These are phyloP conservation scores for Euclidium syriacum DNA, from an alignment of 345 rosid species.

Conservation along the genomic window DNA sequence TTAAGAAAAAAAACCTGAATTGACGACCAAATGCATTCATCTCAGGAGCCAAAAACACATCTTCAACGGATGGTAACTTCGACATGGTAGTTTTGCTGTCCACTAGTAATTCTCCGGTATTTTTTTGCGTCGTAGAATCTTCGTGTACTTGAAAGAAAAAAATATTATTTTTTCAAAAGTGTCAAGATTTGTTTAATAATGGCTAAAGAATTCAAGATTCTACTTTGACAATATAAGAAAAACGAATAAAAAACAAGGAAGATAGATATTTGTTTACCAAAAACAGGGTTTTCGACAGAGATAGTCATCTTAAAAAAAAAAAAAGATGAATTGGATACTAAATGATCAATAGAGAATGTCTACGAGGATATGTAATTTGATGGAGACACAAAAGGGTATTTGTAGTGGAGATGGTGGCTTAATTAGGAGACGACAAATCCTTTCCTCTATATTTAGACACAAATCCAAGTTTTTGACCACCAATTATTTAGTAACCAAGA, in stretches of 20 bases:
- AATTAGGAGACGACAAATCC: constrained; percentile 18
- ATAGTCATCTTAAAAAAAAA: constrained; percentile 35
- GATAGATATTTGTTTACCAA: constrained; percentile 28
- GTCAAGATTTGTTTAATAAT: too few species aligned
- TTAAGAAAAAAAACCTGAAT: background rate
- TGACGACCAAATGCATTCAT: constrained; percentile 50
- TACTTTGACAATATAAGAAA: background rate
- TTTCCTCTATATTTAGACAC: constrained; percentile 41
- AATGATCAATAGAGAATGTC: constrained; percentile 8
- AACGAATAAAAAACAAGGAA: background rate
- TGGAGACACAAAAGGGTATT: constrained; percentile 18
- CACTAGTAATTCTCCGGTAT: constrained; percentile 36
- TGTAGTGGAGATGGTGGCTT: constrained; percentile 31
- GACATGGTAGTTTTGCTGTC: constrained; percentile 26
- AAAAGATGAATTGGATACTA: background rate
- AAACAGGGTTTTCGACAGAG: constrained; percentile 39
- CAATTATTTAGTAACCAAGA: constrained; percentile 12
- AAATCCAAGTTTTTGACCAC: constrained; percentile 39
- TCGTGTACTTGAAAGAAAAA: background rate
- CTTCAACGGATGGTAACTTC: constrained; percentile 5
- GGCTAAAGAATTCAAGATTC: too few species aligned
- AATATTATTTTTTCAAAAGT: background rate
- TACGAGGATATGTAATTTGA: background rate
- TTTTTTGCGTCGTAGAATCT: constrained; percentile 20
- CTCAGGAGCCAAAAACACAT: constrained; percentile 44